Base-by-base conservation (phyloP, 2,329 filamentous ascomycete species). In the Aspergillus quadrilineatus region DNA sequence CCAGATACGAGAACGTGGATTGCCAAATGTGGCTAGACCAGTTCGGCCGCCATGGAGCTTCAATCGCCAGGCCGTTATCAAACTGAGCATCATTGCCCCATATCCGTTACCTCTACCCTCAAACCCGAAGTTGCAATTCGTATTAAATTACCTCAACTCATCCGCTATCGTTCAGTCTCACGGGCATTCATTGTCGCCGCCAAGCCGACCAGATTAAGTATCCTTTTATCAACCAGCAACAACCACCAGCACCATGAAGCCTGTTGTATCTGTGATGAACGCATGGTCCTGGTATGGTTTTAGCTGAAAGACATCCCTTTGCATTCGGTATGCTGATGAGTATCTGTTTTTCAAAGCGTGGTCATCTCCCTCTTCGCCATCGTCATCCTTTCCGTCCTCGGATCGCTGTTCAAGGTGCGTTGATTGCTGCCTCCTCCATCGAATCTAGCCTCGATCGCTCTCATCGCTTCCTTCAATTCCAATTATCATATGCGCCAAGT, bases 211-310 rank as follows among this genome's bases (percentile, higher is more conserved):
- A 17, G n/a, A 28, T 14, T 10, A 26, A 10, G 12, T 14, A 28
- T 17, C 15, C 28, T 22, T n/a, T 9, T 34, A 28, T 42, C 22
- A n/a, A 12, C 12, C 37, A 41, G 50, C 32, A 52, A 47, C 28
- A 32, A 14, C 44, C 30, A 30, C 44, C 65, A 65, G 75, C 80
- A 85, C 69, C 71, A 97, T 97, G 92, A 97, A 97, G 87, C 92
- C 93, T 66, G 81, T 97, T 72, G 90, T 97, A 67, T 89, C 90
- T 72, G 88, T 91, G 65, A 84, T 92, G 79, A 92, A 96, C 79
- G 93, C 92, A 70, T 97, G 92, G 92, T 90, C 87, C 80, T 96
- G 92, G 92, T 97, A 81, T 71, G 85, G 75, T 57, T 47, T 55
- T 37, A 43, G 9, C 15, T 9, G 22, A 12, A 26, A 47, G 14